Conservation (phyloP, 129 eudicot species). For the Silybum marianum region DNA sequence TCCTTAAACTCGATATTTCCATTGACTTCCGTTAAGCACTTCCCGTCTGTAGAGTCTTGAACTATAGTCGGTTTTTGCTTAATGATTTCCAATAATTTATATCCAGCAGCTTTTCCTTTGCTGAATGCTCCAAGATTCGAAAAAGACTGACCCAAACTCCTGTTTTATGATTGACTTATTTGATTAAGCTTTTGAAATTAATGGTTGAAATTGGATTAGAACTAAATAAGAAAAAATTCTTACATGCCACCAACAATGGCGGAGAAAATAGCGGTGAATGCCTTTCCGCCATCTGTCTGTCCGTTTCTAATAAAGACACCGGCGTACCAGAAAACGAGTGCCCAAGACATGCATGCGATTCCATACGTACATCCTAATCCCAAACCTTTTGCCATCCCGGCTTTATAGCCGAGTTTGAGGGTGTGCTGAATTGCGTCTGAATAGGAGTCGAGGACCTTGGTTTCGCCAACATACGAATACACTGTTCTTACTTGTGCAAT, state of each 20-base stretch:
- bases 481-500: conserved; percentile 99
- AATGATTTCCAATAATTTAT: conserved; percentile 84
- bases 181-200: not conserved
- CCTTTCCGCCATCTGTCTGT: conserved; percentile 97
- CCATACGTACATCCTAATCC: conserved; percentile 98
- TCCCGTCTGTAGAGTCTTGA: conserved; percentile 66
- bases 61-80: conserved; percentile 85
- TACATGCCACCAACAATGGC: conserved; percentile 99
- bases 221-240: conserved; percentile 34
- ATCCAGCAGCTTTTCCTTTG: conserved; percentile 97
- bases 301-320: conserved; percentile 96
- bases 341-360: conserved; percentile 99
- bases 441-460: conserved; percentile 79
- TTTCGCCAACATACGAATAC: conserved; percentile 94
- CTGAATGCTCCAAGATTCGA: conserved; percentile 99
- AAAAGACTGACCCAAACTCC: conserved; percentile 99
- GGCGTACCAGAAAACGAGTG: conserved; percentile 99
- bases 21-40: conserved; percentile 64
- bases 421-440: conserved; percentile 96
- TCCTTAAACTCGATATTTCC: conserved; percentile 93
- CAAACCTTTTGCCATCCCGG: conserved; percentile 99
- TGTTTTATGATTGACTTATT: conserved; percentile 30
- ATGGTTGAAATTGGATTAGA: not conserved
- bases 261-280: conserved; percentile 94
- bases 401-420: conserved; percentile 90